Base-by-base conservation (phyloP, 2,329 filamentous ascomycete species). In the Immersiporthe knoxdaviesiana region DNA sequence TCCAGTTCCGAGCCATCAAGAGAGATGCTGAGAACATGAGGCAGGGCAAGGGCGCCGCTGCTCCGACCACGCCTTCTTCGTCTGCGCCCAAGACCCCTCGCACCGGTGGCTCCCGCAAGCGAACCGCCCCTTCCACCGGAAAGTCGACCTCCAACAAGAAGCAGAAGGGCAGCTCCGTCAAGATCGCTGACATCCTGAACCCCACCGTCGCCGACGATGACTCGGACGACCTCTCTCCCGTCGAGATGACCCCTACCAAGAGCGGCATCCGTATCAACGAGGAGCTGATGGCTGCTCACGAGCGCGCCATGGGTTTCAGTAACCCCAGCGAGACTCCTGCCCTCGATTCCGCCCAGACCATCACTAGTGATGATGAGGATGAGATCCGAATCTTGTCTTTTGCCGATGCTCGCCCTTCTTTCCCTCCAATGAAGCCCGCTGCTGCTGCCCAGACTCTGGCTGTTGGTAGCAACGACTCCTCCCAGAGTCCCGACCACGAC, bases 1-100 rank as follows among this genome's bases (percentile, higher is more conserved):
- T 87, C 75, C 87, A 89, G 74, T 88, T 90, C 74, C 83, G 87
- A 1, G 71, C 76, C 32, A 84, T 89, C 78, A 88, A 87, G 77
- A 80, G 80, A 47, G 81, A 87, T 39, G 87, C 84, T 39, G 82
- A 85, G 52, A 77, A 77, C 2, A 82, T 89, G 59, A 79, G 63
- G 64, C 67, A 71, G 69, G 64, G 37, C 50, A 71, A 67, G 61
- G 67, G 64, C 37, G 30, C 47, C 10, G 2, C 62, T 30, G 21
- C 30, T 12, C 41, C 64, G 27, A 18, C 44, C 39, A 69, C 67
- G 24, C 63, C 30, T 7, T 44, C 35, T 24, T 63, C 61, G 2
- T 44, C 61, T 39, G 41, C 7, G 6, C 67, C 67, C 16, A 69
- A 71, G 56, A 54, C 66, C n/a, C 71, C 80, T 1, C 74, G 58